phyloP scores from a whole-genome alignment of 139 green algal genomes.

The Trebouxia sp. region DNA sequence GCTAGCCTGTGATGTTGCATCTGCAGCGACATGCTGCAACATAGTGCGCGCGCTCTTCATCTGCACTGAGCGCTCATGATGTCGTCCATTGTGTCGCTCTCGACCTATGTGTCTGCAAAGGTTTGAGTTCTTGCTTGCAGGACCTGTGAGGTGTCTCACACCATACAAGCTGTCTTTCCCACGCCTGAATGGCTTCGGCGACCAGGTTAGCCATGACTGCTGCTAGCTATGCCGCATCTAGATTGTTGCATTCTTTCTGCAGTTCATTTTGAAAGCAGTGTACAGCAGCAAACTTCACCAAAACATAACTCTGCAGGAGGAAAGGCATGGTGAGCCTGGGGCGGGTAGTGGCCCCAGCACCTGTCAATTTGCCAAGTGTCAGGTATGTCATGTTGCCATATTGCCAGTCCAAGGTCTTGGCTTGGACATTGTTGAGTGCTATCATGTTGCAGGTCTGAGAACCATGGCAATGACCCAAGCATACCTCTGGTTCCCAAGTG shows the following conservation, averaged over 20 bases:
- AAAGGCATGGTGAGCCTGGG: conserved; percentile 27
- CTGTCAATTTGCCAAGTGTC: conserved; percentile 25
- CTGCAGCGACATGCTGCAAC: background rate
- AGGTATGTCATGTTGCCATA: background rate
- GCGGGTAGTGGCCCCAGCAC: conserved; percentile 4
- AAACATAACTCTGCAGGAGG: background rate
- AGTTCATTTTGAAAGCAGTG: background rate
- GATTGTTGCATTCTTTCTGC: background rate
- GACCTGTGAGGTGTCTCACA: background rate
- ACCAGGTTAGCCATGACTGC: conserved; percentile 16
- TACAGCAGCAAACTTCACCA: no score
- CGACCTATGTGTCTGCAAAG: no score
- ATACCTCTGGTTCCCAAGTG: conserved; percentile 13
- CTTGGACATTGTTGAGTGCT: no score
- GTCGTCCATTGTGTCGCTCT: no score
- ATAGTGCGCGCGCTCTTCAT: background rate
- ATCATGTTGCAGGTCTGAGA: background rate
- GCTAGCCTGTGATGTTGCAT: no score
- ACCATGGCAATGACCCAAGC: conserved; percentile 18
- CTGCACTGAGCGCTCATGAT: no score
- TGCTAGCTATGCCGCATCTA: no score
- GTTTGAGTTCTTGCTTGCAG: background rate
- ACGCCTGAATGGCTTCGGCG: background rate
- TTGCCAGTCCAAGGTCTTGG: no score
- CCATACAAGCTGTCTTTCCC: background rate